Evolutionary conservation across 23 red algal species (phyloP), one percentile per base, ranked within the genome.

Genomic region (Agarophyton chilense): DNA sequence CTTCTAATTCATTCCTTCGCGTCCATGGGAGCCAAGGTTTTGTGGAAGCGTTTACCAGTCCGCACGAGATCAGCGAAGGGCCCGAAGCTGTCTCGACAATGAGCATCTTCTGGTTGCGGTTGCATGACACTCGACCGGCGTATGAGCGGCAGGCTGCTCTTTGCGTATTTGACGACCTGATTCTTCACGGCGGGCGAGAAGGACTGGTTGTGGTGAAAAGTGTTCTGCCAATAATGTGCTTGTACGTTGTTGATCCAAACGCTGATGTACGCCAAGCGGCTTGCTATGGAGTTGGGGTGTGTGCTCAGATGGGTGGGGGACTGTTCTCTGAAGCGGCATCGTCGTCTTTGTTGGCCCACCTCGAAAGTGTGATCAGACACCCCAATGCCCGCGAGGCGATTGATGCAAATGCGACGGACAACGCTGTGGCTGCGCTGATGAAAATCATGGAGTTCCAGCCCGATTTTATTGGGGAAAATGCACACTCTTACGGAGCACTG

Each of bases 231-330:
- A 84, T 91, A 24, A 86, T 98, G 82, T 62, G 60, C 39, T 71
- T 64, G 6, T 98, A 95, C 53, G 58, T 74, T 17, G 49, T 58
- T 10, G 96, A 98, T 67, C 57, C 51, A 8, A 86, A 95, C 43
- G 28, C 93, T 42, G 83, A 93, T 9, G 90, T 98, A 34, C 82
- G 91, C 11, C 92, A 95, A 58, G 93, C 96, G 2, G 96, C 96
- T 39, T 72, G 82, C 24, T 98, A 90, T 78, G 96, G 96, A 26
- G 73, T 98, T 9, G 92, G 96, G 35, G 81, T 93, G 0, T 88
- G 90, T 61, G 96, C 96, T 42, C 77, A 95, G 71, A 49, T 89
- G 16, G 89, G 92, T 80, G 96, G 92, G 8, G 78, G 76, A 10
- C 41, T 51, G 25, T 91, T 95, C 33, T 12, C 39, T 12, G 34